phyloP scores from a whole-genome alignment of 257 asterid genomes.

The Linderniella brevidens region DNA sequence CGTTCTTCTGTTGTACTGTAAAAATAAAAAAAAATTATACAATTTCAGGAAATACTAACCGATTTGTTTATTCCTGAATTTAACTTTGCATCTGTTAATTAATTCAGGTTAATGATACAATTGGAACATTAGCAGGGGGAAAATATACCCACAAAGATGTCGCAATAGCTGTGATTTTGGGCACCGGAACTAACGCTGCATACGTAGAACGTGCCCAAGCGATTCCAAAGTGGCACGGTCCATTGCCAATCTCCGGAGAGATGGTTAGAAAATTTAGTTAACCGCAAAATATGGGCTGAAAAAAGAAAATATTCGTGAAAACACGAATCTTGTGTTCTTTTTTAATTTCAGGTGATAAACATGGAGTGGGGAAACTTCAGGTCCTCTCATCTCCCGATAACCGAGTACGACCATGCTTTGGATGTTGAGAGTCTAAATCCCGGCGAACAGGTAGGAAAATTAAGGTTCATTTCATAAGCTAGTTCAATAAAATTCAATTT shows the following conservation, averaged over 20 bases:
- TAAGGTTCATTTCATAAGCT: not conserved
- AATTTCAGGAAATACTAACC: not conserved
- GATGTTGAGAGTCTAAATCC: slow-evolving; percentile 78
- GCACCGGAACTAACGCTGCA: slow-evolving; percentile 91
- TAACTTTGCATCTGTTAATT: slow-evolving; percentile 1
- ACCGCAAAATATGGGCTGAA: not conserved
- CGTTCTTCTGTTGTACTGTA: slow-evolving; percentile 12
- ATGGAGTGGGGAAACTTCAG: slow-evolving; percentile 98
- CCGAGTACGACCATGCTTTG: slow-evolving; percentile 52
- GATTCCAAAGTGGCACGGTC: slow-evolving; percentile 91
- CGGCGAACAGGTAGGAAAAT: slow-evolving; percentile 56
- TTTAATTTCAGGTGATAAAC: slow-evolving; percentile 50
- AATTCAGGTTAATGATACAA: slow-evolving; percentile 70
- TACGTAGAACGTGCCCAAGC: slow-evolving; percentile 89
- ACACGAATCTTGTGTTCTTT: slow-evolving; percentile 5
- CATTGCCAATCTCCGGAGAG: slow-evolving; percentile 80
- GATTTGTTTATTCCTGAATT: not conserved
- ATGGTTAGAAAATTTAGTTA: slow-evolving; percentile 35
- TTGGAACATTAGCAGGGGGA: slow-evolving; percentile 94
- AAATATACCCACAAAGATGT: slow-evolving; percentile 43
- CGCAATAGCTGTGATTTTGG: slow-evolving; percentile 66
- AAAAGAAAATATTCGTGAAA: no score
- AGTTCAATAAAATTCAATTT: no score
- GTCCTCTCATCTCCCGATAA: slow-evolving; percentile 77
- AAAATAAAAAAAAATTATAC: no score